phyloP scores from a whole-genome alignment of 345 rosid genomes.

The Rhodomyrtus tomentosa region DNA sequence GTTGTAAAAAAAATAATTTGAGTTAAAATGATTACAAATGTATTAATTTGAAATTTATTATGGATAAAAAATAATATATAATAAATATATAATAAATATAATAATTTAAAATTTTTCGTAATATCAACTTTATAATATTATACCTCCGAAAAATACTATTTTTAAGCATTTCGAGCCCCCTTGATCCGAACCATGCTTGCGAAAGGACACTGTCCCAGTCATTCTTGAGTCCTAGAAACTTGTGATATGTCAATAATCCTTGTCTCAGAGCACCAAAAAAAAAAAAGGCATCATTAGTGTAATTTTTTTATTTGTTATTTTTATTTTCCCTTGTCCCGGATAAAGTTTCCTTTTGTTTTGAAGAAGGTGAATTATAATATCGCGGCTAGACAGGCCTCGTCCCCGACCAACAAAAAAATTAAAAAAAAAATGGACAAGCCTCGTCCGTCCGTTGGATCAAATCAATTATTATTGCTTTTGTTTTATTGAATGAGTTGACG shows the following conservation, averaged over 20 bases:
- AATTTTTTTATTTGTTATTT: neutral
- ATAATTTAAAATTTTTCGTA: neutral
- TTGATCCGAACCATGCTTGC: neutral
- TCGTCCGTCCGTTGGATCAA: neutral
- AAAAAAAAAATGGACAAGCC: neutral
- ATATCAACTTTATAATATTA: no score
- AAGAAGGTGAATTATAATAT: neutral
- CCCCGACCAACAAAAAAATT: no score
- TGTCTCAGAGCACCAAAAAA: neutral
- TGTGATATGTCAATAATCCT: neutral
- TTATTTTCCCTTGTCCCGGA: neutral
- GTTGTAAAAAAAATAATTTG: no score
- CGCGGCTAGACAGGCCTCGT: neutral
- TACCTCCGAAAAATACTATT: neutral
- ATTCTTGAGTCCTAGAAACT: neutral
- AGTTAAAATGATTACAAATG: no score
- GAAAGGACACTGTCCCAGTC: neutral
- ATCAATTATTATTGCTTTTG: neutral
- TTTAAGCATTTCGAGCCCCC: neutral
- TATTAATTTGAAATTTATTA: no score
- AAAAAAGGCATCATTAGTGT: no score
- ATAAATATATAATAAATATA: neutral
- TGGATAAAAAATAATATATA: no score
- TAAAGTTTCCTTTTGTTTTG: neutral
- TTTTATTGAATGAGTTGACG: neutral